A percentile compares a stretch with the other conserved stretches of the same genome.
Evolutionary conservation across 805 yeast genomes (phyloP).

Genomic region (Candida caryicola): DNA sequence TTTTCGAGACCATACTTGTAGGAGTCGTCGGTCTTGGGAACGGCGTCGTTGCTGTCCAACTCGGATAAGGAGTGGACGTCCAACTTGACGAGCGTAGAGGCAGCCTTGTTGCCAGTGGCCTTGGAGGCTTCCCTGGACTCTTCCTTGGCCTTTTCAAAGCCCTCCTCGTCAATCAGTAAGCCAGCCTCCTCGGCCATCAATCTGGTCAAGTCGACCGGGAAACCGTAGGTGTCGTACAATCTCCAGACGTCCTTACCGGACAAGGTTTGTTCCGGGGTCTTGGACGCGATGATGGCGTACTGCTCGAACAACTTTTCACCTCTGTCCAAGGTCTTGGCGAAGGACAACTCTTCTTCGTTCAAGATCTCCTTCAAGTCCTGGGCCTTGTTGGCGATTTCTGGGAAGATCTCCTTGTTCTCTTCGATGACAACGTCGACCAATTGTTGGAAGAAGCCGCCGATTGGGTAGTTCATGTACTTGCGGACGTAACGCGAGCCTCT

Average conservation of each 20-base stretch:
- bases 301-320: conserved; percentile 96
- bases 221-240: conserved; percentile 95
- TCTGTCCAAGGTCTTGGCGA: conserved; percentile 92
- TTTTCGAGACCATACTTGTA: conserved; percentile 73
- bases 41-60: conserved; percentile 54
- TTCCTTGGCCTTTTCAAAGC: conserved; percentile 84
- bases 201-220: conserved; percentile 97
- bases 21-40: conserved; percentile 81
- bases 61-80: conserved; percentile 88
- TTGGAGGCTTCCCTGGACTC: conserved; percentile 94
- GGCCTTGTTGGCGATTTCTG: conserved; percentile 76
- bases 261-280: conserved; percentile 69
- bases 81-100: conserved; percentile 64
- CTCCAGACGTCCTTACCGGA: conserved; percentile 98
- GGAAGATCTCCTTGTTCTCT: conserved; percentile 85
- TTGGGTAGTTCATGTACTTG: conserved; percentile 93
- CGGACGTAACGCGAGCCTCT: conserved; percentile 97
- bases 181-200: conserved; percentile 99
- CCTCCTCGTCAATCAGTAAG: conserved; percentile 85
- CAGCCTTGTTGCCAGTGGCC: conserved; percentile 65
- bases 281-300: conserved; percentile 80
- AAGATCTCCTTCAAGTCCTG: conserved; percentile 82
- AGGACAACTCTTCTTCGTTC: conserved; percentile 93
- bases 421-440: conserved; percentile 90
- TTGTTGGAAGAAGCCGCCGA: conserved; percentile 89